Evolutionary conservation across 495 filamentous ascomycete genomes (phyloP), one percentile per base, ranked within the genome.

Genomic region (Hypoxylon crocopeplum): DNA sequence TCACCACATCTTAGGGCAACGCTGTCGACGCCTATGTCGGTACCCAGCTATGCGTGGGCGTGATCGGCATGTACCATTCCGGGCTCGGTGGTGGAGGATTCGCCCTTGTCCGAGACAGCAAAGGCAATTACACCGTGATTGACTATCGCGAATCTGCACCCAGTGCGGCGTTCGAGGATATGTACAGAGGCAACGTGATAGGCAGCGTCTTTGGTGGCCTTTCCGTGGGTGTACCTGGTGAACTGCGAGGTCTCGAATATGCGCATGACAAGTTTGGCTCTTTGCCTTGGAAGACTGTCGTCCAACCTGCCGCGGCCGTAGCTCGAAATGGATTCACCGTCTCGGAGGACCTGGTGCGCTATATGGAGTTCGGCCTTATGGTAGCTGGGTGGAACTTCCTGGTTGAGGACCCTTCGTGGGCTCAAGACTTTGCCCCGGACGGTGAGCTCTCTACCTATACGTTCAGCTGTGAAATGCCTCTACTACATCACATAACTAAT

Each of bases 31-130:
- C 88, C 46, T 75, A 88, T 64, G 79, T 92, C 20, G 86, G 87
- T 5, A 89, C 88, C 0, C 83, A 85, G 34, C 78, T 92, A 37
- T 93, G 89, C 38, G 82, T 92, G 17, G 90, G 90, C 2, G 88
- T 90, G 5, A 81, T 88, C 48, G 88, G 88, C 82, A 93, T 94
- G 90, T 91, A 93, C 58, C 91, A 96, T 71, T 90, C 87, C 22
- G 91, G 91, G 4, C 86, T 96, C 29, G 91, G 91, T 2, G 92
- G 92, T 3, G 92, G 92, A n/a, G 92, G 92, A 0, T 97, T 96
- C 72, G 86, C 88, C 79, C 79, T 96, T 1, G 81, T 93, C 19
- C 83, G 87, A 33, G 78, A 83, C 20, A 73, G 78, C 3, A 73
- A 84, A 29, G 88, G 88, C 7, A 70, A 72, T 24, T 91, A 87